phyloP scores from a whole-genome alignment of 202 grass and related monocot species.

The Setaria viridis region DNA sequence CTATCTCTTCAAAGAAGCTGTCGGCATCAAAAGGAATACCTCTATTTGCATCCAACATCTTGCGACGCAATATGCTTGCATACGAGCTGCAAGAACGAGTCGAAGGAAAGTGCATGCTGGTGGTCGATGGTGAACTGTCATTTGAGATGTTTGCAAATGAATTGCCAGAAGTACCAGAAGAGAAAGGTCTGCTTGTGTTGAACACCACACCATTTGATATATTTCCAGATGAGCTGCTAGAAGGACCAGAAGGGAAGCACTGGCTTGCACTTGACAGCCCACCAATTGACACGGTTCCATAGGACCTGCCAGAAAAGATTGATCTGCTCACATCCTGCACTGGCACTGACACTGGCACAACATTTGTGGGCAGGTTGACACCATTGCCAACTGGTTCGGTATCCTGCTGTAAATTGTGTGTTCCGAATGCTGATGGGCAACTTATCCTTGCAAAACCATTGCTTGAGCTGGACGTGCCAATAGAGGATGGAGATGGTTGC shows the following conservation, averaged over 20 bases:
- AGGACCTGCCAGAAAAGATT: slow-evolving; percentile 4
- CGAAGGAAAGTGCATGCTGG: not conserved
- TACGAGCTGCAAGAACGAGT: not conserved
- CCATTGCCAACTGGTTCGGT: slow-evolving; percentile 22
- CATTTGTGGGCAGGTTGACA: slow-evolving; percentile 15
- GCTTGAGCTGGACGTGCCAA: not conserved
- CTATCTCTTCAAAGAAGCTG: not conserved
- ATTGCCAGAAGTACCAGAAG: not conserved
- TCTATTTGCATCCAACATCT: not conserved
- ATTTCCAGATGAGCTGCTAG: not conserved
- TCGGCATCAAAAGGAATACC: not conserved
- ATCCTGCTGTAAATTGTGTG: not conserved
- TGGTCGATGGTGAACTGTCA: not conserved
- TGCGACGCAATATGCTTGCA: not conserved
- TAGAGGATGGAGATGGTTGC: slow-evolving; percentile 4
- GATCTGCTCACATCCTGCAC: slow-evolving; percentile 14
- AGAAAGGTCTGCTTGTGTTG: not conserved
- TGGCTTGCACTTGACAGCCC: not conserved
- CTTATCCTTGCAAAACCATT: slow-evolving; percentile 32
- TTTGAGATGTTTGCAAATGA: not conserved
- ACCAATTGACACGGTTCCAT: not conserved
- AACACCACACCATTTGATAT: slow-evolving; percentile 14
- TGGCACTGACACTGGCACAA: not conserved
- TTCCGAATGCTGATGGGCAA: slow-evolving; percentile 25
- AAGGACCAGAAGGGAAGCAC: not conserved